Evolutionary conservation across 2,329 filamentous ascomycete species (phyloP).

Genomic region (Paecilomyces fulvus): DNA sequence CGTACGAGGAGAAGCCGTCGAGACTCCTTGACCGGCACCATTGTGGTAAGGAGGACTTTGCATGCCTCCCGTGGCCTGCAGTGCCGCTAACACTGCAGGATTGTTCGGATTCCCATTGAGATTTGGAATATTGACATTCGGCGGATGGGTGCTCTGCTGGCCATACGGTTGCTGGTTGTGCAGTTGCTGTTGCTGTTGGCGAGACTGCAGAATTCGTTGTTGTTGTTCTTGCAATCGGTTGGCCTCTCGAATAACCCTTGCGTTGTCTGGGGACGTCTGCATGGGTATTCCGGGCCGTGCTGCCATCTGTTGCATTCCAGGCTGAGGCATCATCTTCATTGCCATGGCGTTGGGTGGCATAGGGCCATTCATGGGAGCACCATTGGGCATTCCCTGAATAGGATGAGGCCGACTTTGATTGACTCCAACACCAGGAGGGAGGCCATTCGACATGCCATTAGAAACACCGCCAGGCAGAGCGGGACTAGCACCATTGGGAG

Average conservation of each 20-base stretch:
- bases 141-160: constrained; percentile 36
- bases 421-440: constrained; percentile 27
- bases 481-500: constrained; percentile 21
- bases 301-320: constrained; percentile 46
- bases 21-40: constrained; percentile 29
- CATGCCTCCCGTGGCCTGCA: constrained; percentile 36
- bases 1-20: constrained; percentile 40
- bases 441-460: constrained; percentile 40
- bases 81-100: constrained; percentile 36
- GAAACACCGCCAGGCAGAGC: constrained; percentile 31
- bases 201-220: constrained; percentile 54
- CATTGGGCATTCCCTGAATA: constrained; percentile 35
- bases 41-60: constrained; percentile 37
- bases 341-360: constrained; percentile 48
- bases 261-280: constrained; percentile 47
- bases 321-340: constrained; percentile 47
- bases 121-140: constrained; percentile 36
- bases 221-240: constrained; percentile 44
- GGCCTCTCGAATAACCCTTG: constrained; percentile 40
- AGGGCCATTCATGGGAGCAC: constrained; percentile 39
- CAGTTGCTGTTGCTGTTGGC: constrained; percentile 34
- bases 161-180: constrained; percentile 33
- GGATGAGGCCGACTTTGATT: constrained; percentile 32
- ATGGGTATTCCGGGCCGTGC: constrained; percentile 36
- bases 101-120: constrained; percentile 33